A percentile compares a stretch with the other conserved stretches of the same genome.
These are phyloP conservation scores for Bidens hawaiensis DNA, from an alignment of 140 eudicot genomes.

Conservation along the genomic window DNA sequence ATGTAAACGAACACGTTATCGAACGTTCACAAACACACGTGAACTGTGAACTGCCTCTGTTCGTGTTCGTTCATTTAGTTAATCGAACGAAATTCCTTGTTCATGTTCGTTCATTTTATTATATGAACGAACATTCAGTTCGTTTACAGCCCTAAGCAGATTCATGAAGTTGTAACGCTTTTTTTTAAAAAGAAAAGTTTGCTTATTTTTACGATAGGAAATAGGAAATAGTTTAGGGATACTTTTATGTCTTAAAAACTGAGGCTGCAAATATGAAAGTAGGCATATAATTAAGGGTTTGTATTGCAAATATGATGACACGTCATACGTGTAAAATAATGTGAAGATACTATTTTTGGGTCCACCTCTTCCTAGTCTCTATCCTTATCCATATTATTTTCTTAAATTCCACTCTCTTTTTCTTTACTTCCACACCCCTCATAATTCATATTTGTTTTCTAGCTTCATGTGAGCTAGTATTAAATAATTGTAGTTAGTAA, in stretches of 20 bases:
- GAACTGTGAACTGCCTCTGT: no score
- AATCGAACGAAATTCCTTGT: no score
- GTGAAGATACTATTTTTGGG: constrained; percentile 13
- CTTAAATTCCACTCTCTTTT: constrained; percentile 20
- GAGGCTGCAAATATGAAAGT: background rate
- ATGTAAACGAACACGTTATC: no score
- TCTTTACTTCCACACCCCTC: constrained; percentile 10
- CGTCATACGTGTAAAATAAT: constrained; percentile 8
- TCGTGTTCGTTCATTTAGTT: no score
- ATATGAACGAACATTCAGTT: no score
- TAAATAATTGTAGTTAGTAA: no score
- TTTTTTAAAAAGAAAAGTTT: background rate
- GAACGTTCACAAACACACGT: no score
- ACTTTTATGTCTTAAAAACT: background rate
- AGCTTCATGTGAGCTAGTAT: background rate
- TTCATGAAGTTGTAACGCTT: background rate
- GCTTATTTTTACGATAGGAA: background rate
- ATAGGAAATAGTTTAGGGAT: background rate
- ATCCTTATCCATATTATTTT: constrained; percentile 41
- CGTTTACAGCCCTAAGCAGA: background rate
- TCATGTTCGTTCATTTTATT: no score
- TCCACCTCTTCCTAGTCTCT: constrained; percentile 30
- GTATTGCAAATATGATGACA: background rate
- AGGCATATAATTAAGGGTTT: background rate
- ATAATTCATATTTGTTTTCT: background rate